Evolutionary conservation across 129 eudicot genomes (phyloP).

Genomic region (Rutidosis leptorrhynchoides): DNA sequence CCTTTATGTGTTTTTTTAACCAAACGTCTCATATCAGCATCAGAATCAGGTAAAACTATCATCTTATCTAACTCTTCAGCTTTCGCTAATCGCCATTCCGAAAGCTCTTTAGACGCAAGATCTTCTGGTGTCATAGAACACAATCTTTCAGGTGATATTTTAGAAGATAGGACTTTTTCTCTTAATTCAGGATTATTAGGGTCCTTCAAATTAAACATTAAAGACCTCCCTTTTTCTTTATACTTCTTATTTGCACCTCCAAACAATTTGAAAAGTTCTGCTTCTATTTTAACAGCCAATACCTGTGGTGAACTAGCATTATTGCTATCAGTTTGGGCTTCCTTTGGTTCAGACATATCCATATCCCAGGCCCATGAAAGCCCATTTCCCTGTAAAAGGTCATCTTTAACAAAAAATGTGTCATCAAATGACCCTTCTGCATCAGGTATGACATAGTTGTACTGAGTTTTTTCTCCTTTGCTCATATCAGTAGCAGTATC

Average conservation of each 20-base stretch:
- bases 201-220: slow-evolving; percentile 80
- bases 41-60: slow-evolving; percentile 55
- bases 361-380: slow-evolving; percentile 82
- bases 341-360: slow-evolving; percentile 23
- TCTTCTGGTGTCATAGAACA: slow-evolving; percentile 94
- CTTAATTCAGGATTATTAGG: slow-evolving; percentile 76
- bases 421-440: slow-evolving; percentile 53
- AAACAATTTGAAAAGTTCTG: slow-evolving; percentile 65
- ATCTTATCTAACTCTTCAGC: slow-evolving; percentile 28
- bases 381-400: slow-evolving; percentile 84
- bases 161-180: slow-evolving; percentile 77
- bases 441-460: slow-evolving; percentile 43
- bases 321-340: background rate
- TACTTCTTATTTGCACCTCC: slow-evolving; percentile 92
- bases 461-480: slow-evolving; percentile 41
- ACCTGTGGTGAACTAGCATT: slow-evolving; percentile 39
- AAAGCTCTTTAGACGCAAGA: slow-evolving; percentile 40
- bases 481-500: background rate
- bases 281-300: slow-evolving; percentile 59
- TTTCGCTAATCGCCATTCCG: slow-evolving; percentile 34
- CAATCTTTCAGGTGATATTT: slow-evolving; percentile 67
- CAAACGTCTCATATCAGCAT: slow-evolving; percentile 62
- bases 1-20: slow-evolving; percentile 94
- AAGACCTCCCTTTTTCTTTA: slow-evolving; percentile 84
- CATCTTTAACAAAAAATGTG: slow-evolving; percentile 64